Percentiles rank a stretch among this genome's conserved stretches.
Evolutionary conservation across 768 basidiomycete genomes (phyloP).

Genomic region (Leccinum incarnatum): DNA sequence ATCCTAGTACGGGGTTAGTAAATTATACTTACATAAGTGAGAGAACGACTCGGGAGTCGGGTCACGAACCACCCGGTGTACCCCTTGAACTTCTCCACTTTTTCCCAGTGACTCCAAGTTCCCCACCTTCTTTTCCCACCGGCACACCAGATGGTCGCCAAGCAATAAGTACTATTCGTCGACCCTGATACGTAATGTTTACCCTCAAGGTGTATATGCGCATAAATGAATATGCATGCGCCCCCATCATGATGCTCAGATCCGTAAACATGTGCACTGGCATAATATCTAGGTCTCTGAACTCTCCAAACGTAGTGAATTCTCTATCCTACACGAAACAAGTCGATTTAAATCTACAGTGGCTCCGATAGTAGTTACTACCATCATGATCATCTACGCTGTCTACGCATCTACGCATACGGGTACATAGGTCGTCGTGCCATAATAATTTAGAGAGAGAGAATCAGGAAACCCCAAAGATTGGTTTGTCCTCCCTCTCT

Average conservation of each 20-base stretch:
- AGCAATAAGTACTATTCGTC: neutral
- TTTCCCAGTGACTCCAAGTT: neutral
- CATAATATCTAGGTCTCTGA: neutral
- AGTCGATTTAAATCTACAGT: neutral
- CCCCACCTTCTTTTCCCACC: neutral
- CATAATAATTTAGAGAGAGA: neutral
- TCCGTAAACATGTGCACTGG: no score
- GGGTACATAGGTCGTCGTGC: neutral
- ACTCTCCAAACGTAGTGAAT: neutral
- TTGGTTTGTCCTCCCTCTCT: neutral
- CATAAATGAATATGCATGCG: no score
- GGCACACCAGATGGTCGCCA: neutral
- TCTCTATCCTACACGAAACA: neutral
- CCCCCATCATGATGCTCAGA: no score
- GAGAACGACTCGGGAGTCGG: neutral
- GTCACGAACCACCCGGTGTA: neutral
- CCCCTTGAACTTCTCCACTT: neutral
- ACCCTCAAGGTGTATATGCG: no score
- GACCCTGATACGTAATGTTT: neutral
- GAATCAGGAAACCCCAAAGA: neutral
- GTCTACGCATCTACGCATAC: neutral
- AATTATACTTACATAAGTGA: no score
- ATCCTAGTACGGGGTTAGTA: no score
- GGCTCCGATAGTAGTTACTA: neutral
- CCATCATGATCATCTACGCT: neutral